A percentile compares a stretch with the other conserved stretches of the same genome.
Evolutionary conservation across 2,329 filamentous ascomycete genomes (phyloP).

Genomic region (Aspergillus candidus): DNA sequence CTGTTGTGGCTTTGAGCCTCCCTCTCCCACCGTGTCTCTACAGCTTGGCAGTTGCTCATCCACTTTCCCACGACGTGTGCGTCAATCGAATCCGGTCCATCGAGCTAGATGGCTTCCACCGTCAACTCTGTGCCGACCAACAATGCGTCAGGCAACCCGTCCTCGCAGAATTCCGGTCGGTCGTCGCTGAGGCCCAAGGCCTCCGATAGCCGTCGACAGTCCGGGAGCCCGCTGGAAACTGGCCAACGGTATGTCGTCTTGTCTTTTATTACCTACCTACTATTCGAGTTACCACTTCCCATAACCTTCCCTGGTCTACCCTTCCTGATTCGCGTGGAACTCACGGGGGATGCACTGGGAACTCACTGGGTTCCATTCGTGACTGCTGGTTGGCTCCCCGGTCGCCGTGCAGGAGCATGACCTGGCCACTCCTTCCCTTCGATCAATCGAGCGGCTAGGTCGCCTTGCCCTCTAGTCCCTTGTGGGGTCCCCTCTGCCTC

Average conservation of each 20-base stretch:
- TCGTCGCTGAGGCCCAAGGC: constrained; percentile 49
- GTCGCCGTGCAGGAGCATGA: too few relatives aligned
- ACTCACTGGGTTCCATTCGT: too few relatives aligned
- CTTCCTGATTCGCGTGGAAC: not conserved
- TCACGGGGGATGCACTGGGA: not conserved
- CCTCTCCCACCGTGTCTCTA: constrained; percentile 16
- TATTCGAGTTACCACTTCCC: constrained; percentile 3
- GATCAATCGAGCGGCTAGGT: too few relatives aligned
- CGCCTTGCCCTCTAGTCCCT: too few relatives aligned
- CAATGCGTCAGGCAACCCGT: constrained; percentile 33
- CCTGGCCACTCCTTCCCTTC: too few relatives aligned
- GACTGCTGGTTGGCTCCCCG: too few relatives aligned
- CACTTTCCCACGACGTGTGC: constrained; percentile 31
- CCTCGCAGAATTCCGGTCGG: constrained; percentile 35
- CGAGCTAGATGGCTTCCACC: constrained; percentile 38
- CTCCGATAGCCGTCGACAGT: constrained; percentile 51
- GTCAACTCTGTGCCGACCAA: constrained; percentile 33
- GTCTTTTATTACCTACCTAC: constrained; percentile 5
- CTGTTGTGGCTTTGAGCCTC: constrained; percentile 30
- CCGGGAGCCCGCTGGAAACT: constrained; percentile 50
- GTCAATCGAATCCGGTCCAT: constrained; percentile 20
- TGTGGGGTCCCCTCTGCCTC: too few relatives aligned
- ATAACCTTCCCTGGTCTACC: not conserved
- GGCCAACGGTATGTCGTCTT: constrained; percentile 47
- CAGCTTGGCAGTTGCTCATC: constrained; percentile 29